Conservation (phyloP, 2,329 filamentous ascomycete species). For the Cercospora nicotianae region DNA sequence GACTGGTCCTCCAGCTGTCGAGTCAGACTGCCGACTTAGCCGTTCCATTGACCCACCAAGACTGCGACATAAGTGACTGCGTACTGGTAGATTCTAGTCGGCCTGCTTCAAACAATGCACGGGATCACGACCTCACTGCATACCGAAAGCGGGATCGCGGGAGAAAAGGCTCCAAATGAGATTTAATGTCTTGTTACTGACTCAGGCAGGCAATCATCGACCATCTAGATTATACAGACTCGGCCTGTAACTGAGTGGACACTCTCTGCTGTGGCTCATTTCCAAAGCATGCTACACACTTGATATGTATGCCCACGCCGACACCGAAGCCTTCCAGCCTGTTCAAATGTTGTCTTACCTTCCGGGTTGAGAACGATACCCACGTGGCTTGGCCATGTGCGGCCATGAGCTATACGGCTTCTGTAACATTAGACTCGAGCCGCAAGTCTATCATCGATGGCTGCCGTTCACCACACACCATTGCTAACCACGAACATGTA, state of each 20-base stretch:
- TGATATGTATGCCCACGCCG: not conserved
- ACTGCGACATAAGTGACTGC: too few species aligned
- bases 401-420: not conserved
- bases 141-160: not conserved
- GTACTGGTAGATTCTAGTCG: too few species aligned
- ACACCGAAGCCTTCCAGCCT: not conserved
- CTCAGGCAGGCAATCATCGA: not conserved
- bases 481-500: not conserved
- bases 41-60: too few species aligned
- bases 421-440: not conserved
- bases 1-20: not conserved
- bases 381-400: not conserved
- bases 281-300: not conserved
- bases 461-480: not conserved
- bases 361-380: not conserved
- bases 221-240: not conserved
- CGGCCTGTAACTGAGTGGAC: not conserved
- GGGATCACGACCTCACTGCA: not conserved
- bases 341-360: not conserved
- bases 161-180: not conserved
- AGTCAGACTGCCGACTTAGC: not conserved
- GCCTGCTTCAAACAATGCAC: too few species aligned
- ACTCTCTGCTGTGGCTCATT: not conserved
- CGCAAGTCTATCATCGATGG: not conserved
- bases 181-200: not conserved